These are phyloP conservation scores for Boletus rubescentipes DNA, from an alignment of 768 basidiomycete genomes.

Conservation along the genomic window DNA sequence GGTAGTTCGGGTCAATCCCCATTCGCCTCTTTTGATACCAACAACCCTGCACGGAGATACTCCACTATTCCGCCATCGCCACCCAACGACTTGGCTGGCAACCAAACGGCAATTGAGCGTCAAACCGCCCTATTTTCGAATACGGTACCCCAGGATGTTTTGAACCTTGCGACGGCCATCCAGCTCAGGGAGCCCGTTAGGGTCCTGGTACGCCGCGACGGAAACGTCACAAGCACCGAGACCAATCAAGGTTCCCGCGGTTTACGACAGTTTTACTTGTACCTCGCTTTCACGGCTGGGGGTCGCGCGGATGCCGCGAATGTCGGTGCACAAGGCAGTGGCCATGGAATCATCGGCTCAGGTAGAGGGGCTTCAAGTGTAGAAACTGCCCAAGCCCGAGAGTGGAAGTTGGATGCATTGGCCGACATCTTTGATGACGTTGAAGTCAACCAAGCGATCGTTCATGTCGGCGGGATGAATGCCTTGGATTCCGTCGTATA, in stretches of 20 bases:
- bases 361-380: conserved; percentile 81
- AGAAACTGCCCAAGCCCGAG: conserved; percentile 81
- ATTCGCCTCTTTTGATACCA: conserved; percentile 50
- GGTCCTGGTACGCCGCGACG: conserved; percentile 93
- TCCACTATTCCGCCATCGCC: conserved; percentile 54
- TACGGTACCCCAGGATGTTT: conserved; percentile 96
- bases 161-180: conserved; percentile 91
- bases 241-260: conserved; percentile 76
- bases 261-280: conserved; percentile 94
- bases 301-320: conserved; percentile 58
- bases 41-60: conserved; percentile 51
- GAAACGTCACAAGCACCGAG: conserved; percentile 70
- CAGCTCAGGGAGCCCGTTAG: conserved; percentile 95
- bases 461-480: conserved; percentile 86
- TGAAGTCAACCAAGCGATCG: conserved; percentile 75
- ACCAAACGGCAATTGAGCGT: conserved; percentile 57
- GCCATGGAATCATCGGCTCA: conserved; percentile 89
- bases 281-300: conserved; percentile 90
- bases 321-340: conserved; percentile 46
- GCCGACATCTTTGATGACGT: conserved; percentile 89
- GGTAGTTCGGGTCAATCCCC: conserved; percentile 37
- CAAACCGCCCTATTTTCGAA: conserved; percentile 97
- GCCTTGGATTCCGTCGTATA: conserved; percentile 87
- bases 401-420: conserved; percentile 94
- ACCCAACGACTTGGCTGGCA: conserved; percentile 37